Evolutionary conservation across 208 protist genomes (phyloP).

Genomic region (Crithidia sp.): DNA sequence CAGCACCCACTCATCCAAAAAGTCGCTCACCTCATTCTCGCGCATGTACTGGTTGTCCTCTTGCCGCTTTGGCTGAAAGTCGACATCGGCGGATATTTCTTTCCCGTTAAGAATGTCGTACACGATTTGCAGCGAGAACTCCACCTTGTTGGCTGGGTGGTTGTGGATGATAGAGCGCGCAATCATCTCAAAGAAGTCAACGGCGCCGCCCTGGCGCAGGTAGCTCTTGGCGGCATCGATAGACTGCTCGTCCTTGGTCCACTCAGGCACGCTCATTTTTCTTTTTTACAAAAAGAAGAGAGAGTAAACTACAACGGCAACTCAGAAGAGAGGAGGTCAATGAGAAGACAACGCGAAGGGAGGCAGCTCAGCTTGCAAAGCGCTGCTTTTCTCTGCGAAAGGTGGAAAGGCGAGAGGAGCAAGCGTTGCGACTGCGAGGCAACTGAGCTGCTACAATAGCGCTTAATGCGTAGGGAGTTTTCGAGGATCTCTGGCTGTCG

Average conservation of each 20-base stretch:
- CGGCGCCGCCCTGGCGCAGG: conserved; percentile 74
- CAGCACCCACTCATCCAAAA: conserved; percentile 89
- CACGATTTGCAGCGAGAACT: conserved; percentile 70
- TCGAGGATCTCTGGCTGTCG: background rate
- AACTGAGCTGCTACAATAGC: too few species aligned
- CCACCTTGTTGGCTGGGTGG: conserved; percentile 61
- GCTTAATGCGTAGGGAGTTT: too few species aligned
- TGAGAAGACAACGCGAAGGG: too few species aligned
- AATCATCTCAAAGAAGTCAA: conserved; percentile 93
- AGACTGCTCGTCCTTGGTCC: conserved; percentile 81
- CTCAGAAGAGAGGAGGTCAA: background rate
- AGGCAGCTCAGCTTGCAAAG: too few species aligned
- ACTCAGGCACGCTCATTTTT: conserved; percentile 61
- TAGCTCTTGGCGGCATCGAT: conserved; percentile 90
- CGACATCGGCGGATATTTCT: conserved; percentile 44
- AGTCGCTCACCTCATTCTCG: conserved; percentile 76
- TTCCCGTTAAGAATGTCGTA: conserved; percentile 63
- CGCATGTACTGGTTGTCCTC: conserved; percentile 86
- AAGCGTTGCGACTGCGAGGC: too few species aligned
- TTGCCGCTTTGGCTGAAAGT: conserved; percentile 66
- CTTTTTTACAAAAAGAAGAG: background rate
- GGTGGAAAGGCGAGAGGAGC: too few species aligned
- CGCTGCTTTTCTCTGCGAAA: too few species aligned
- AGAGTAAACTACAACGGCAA: background rate
- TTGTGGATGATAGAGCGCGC: conserved; percentile 70